Evolutionary conservation across 2,329 filamentous ascomycete genomes (phyloP).

Genomic region (Zymoseptoria brevis): DNA sequence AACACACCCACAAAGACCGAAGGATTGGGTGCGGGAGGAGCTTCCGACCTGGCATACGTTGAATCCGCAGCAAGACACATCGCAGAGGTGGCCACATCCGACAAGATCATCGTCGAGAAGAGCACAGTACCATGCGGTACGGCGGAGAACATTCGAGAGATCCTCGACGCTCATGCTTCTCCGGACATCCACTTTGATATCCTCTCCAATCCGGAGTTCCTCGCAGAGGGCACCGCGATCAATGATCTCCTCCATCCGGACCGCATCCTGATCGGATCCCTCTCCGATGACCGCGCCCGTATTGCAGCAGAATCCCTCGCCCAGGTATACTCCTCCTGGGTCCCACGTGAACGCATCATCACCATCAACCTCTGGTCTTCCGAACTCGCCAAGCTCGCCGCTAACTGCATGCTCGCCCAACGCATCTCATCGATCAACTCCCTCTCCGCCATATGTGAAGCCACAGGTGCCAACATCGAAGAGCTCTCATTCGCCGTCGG

Average conservation of each 20-base stretch:
- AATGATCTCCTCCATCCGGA: conserved; percentile 63
- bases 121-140: conserved; percentile 72
- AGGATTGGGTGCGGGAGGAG: conserved; percentile 61
- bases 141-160: conserved; percentile 60
- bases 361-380: conserved; percentile 70
- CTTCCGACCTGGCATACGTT: conserved; percentile 64
- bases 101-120: conserved; percentile 73
- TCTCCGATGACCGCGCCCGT: conserved; percentile 51
- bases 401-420: conserved; percentile 74
- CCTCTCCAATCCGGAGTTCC: conserved; percentile 73
- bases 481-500: conserved; percentile 63
- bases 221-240: conserved; percentile 70
- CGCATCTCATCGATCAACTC: conserved; percentile 75
- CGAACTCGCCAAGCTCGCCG: conserved; percentile 69
- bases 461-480: conserved; percentile 65
- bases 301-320: conserved; percentile 57
- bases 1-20: conserved; percentile 71
- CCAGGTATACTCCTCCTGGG: conserved; percentile 63
- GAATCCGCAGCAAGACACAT: conserved; percentile 63
- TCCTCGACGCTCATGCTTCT: conserved; percentile 48
- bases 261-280: conserved; percentile 66
- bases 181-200: conserved; percentile 64
- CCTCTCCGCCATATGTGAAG: conserved; percentile 71
- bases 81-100: conserved; percentile 56
- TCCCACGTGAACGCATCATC: conserved; percentile 58